Evolutionary conservation across 2,329 filamentous ascomycete genomes (phyloP), one percentile per base, ranked within the genome.

Genomic region (Curvularia eragrostidis): DNA sequence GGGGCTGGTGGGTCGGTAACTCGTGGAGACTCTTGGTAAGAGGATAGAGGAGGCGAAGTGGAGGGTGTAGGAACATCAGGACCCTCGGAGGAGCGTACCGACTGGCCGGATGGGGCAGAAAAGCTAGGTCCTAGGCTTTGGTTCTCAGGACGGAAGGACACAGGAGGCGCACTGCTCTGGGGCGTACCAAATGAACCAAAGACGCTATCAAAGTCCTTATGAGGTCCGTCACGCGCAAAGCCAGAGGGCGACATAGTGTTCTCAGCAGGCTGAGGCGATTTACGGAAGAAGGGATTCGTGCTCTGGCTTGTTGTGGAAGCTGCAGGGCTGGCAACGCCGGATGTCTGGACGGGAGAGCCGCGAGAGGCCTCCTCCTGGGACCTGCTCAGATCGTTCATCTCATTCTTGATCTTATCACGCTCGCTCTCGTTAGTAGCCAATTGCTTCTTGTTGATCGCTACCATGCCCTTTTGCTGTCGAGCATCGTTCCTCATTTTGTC

Each of bases 391-490:
- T 87, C 87, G 57, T 88, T 88, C 43, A 89, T 89, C 75, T 98
- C 94, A 1, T 82, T 81, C 80, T 93, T 93, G 38, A 97, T 82
- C 81, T 91, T 94, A 59, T 98, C 94, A 30, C 91, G 87, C 75
- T 98, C 94, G 47, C 86, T 86, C 77, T 99, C 95, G 56, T 90
- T 91, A 0, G 93, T 97, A 34, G 89, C 87, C 59, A 98, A 82
- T 79, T 99, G 95, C 81, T 99, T 99, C 83, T 96, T 98, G 80
- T 97, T 97, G 80, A 99, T 99, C 42, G 95, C 93, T 28, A 96
- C 94, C 64, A 98, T 83, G 18, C 95, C 95, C 80, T 96, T 98
- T 73, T 98, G 93, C 76, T 98, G 95, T 41, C 95, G 88, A 24
- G 93, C 93, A 68, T 97, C 93, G 12, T 90, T 91, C 75, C 91